Conservation (phyloP, 176 grass and related monocot genomes). For the Eleusine indica region DNA sequence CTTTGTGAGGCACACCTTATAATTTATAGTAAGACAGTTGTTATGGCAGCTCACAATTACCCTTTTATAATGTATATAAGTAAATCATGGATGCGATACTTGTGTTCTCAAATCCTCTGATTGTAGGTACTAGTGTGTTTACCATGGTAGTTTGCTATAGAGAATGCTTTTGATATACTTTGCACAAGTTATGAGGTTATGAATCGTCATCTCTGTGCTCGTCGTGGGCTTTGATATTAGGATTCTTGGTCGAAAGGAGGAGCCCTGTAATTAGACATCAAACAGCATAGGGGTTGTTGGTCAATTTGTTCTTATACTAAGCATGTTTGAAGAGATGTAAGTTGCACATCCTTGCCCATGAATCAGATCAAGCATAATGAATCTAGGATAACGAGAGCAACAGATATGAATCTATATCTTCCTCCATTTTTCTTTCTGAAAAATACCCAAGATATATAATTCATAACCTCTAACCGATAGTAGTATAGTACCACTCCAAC, state of each 20-base stretch:
- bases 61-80: neutral
- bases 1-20: neutral
- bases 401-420: neutral
- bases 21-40: neutral
- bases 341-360: neutral
- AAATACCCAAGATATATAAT: neutral
- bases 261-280: neutral
- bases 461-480: neutral
- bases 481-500: neutral
- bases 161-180: neutral
- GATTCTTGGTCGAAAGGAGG: neutral
- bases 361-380: neutral
- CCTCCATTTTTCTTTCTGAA: neutral
- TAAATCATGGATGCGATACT: neutral
- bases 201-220: neutral
- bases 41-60: neutral
- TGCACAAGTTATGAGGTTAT: neutral
- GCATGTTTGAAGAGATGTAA: neutral
- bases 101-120: neutral
- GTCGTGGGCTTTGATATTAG: neutral
- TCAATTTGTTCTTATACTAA: constrained; percentile 21
- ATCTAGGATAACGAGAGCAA: neutral
- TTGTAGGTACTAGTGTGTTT: neutral
- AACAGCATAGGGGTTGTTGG: neutral
- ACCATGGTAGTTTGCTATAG: neutral